Percentiles rank a stretch among this genome's conserved stretches.
phyloP scores from a whole-genome alignment of 2,329 filamentous ascomycete species.

The Thermochaetoides dissita region DNA sequence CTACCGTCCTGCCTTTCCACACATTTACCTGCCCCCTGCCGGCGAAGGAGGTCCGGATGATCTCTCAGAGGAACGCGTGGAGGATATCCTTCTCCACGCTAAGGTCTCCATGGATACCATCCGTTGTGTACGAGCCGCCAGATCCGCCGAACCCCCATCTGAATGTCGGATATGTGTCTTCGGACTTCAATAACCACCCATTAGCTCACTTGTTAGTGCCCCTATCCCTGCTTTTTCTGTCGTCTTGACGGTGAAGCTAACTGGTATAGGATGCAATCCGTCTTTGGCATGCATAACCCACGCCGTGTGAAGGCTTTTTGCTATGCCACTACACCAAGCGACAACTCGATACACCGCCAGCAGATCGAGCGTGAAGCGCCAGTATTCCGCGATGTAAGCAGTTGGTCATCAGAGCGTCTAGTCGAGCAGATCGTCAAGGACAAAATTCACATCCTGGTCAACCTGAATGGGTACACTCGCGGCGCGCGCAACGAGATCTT shows the following conservation, averaged over 20 bases:
- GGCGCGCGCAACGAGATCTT: slow-evolving; percentile 97
- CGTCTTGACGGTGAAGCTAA: neutral
- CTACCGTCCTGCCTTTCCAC: slow-evolving; percentile 91
- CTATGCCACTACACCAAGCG: slow-evolving; percentile 87
- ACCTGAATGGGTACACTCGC: slow-evolving; percentile 94
- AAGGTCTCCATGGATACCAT: slow-evolving; percentile 71
- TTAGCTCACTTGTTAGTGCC: slow-evolving; percentile 63
- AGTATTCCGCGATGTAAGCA: slow-evolving; percentile 76
- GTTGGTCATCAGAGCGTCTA: slow-evolving; percentile 71
- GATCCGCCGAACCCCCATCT: slow-evolving; percentile 66
- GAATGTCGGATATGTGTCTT: slow-evolving; percentile 93
- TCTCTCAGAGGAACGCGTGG: slow-evolving; percentile 86
- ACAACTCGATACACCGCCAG: slow-evolving; percentile 73
- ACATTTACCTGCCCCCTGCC: slow-evolving; percentile 92
- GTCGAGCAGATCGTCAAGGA: slow-evolving; percentile 78
- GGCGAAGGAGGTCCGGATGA: slow-evolving; percentile 79
- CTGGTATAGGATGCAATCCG: slow-evolving; percentile 69
- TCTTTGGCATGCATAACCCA: slow-evolving; percentile 79
- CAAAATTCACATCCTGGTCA: slow-evolving; percentile 85
- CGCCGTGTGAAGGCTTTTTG: slow-evolving; percentile 70
- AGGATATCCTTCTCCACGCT: slow-evolving; percentile 87
- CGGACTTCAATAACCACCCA: slow-evolving; percentile 97
- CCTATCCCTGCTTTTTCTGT: neutral
- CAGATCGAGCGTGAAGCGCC: slow-evolving; percentile 91
- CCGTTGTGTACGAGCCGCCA: slow-evolving; percentile 71